Evolutionary conservation across 176 grass and related monocot genomes (phyloP), one percentile per base, ranked within the genome.

Genomic region (Paspalum notatum): DNA sequence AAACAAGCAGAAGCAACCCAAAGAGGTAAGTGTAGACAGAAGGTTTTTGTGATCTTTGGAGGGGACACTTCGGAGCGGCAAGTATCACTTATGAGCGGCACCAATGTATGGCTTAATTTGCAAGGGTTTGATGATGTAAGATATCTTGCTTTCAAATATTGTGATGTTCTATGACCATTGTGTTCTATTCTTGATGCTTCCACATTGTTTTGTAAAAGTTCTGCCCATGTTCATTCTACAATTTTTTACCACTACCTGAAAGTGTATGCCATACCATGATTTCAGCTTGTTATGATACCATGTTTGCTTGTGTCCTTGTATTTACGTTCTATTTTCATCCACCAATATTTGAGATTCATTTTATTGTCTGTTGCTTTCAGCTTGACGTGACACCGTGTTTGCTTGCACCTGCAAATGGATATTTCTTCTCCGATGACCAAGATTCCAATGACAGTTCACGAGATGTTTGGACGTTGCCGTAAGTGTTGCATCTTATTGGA

Each of bases 81-180:
- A 80, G 94, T 97, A 59, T 97, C 94, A 26, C 89, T 93, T 78
- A 97, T 97, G 94, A 97, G 94, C 75, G 94, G 94, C 40, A 97
- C 94, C 67, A 93, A 97, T 91, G 91, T 97, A 43, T 93, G 91
- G 94, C 94, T 97, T 77, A 97, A 93, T 81, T 90, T 97, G 82
- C 91, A 91, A 91, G 80, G 74, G 18, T 97, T 89, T 43, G 81
- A 91, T 90, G 91, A 97, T 93, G 94, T 97, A 90, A 97, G 85
- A 66, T 72, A 26, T 66, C 66, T 72, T 63, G 2, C 22, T 63
- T 78, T 65, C 48, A 67, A 56, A 46, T 83, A 66, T 25, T 12
- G 32, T 32, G 32, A 32, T 3, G 1, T 32, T 32, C 32, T 32
- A 32, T 32, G 32, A 32, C 32, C 32, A 32, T 3, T 32, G 32